A percentile compares a stretch with the other conserved stretches of the same genome.
Conservation (phyloP, 495 filamentous ascomycete species). For the Penicillium robsamsonii region DNA sequence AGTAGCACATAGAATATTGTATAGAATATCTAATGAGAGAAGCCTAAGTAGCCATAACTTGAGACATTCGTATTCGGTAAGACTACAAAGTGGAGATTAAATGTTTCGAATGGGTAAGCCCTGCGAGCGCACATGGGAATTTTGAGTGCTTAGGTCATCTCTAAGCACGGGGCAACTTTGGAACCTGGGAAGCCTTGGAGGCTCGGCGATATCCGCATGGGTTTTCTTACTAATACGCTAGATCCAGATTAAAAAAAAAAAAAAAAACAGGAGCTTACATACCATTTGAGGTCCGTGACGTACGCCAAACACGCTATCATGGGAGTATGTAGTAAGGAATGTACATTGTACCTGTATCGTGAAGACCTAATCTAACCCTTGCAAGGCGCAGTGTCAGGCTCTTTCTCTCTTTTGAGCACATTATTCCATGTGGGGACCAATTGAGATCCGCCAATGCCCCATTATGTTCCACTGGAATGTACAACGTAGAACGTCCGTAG, state of each 20-base stretch:
- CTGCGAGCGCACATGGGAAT: background rate
- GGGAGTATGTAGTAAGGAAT: background rate
- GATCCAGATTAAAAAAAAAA: background rate
- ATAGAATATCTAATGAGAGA: no score
- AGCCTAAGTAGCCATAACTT: background rate
- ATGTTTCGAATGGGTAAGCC: slow-evolving; percentile 2
- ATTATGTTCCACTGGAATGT: background rate
- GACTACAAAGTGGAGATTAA: slow-evolving; percentile 4
- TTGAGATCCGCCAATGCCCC: background rate
- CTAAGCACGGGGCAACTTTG: background rate
- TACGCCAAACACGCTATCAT: slow-evolving; percentile 3
- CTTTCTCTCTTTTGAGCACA: background rate
- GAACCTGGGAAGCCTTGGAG: background rate
- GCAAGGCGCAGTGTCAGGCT: slow-evolving; percentile 4
- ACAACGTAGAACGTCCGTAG: background rate
- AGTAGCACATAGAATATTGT: background rate
- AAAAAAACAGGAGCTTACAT: no score
- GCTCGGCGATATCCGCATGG: slow-evolving; percentile 10
- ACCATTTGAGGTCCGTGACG: background rate
- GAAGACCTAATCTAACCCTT: background rate
- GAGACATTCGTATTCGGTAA: slow-evolving; percentile 2
- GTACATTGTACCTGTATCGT: background rate
- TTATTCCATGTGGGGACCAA: slow-evolving; percentile 6
- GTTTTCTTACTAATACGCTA: background rate
- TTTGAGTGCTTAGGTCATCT: background rate